These are phyloP conservation scores for Cyberlindnera xylosilytica DNA, from an alignment of 805 yeast genomes.

Conservation along the genomic window DNA sequence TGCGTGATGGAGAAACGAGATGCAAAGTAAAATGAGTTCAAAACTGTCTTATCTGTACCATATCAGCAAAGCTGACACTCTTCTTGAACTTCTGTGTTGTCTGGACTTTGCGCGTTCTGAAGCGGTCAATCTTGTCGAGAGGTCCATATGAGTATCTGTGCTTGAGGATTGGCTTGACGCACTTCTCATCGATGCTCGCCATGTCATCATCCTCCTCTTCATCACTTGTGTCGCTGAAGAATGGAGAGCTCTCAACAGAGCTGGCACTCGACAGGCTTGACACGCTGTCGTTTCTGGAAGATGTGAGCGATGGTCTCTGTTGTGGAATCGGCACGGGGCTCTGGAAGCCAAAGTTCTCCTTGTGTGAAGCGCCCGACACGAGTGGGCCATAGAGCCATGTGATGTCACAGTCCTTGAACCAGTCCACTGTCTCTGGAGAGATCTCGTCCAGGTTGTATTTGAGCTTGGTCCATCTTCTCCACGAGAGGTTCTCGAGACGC, in stretches of 20 bases:
- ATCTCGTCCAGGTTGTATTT: conserved; percentile 55
- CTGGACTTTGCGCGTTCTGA: background rate
- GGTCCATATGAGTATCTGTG: conserved; percentile 11
- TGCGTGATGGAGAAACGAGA: background rate
- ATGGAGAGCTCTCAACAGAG: conserved; percentile 12
- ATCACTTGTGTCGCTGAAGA: conserved; percentile 14
- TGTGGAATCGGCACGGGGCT: background rate
- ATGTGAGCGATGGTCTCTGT: background rate
- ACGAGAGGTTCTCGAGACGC: conserved; percentile 76
- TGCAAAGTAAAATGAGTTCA: conserved; percentile 2
- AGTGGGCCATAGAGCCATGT: conserved; percentile 94
- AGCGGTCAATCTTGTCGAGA: conserved; percentile 10
- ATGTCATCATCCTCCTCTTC: conserved; percentile 14
- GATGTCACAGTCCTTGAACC: conserved; percentile 93
- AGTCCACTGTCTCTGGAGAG: conserved; percentile 81
- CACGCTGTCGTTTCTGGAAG: conserved; percentile 8
- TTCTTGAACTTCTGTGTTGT: conserved; percentile 12
- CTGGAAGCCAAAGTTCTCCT: conserved; percentile 14
- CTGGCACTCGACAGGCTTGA: conserved; percentile 9
- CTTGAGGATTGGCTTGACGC: conserved; percentile 25
- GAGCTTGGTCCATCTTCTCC: conserved; percentile 95
- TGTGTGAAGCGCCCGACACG: conserved; percentile 11
- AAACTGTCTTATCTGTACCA: conserved; percentile 28
- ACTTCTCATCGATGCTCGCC: background rate
- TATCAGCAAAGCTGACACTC: conserved; percentile 26